phyloP scores from a whole-genome alignment of 2,329 filamentous ascomycete species.

The Fusarium neocosmosporiellum region DNA sequence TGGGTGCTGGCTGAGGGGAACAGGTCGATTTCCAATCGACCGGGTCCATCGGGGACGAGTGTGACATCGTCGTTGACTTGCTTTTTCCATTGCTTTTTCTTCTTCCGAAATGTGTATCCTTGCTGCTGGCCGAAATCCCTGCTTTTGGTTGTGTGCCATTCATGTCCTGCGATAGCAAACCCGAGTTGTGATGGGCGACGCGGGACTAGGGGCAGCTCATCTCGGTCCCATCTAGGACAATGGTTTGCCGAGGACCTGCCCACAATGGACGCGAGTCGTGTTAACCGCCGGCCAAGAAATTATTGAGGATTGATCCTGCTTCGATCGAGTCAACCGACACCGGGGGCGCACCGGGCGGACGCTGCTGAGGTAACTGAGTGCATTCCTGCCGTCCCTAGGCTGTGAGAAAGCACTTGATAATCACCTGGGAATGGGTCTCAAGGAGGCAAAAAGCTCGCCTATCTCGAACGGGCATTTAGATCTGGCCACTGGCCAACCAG shows the following conservation, averaged over 20 bases:
- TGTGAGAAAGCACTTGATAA: slow-evolving; percentile 1
- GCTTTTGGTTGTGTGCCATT: not conserved
- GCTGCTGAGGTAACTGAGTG: slow-evolving; percentile 3
- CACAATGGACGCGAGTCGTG: not conserved
- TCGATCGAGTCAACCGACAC: slow-evolving; percentile 11
- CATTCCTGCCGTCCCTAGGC: slow-evolving; percentile 7
- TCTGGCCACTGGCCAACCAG: slow-evolving; percentile 38
- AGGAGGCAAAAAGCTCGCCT: slow-evolving; percentile 23
- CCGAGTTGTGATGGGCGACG: not conserved
- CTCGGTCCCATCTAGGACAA: slow-evolving; percentile 1
- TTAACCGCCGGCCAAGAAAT: slow-evolving; percentile 5
- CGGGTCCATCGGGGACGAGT: not conserved
- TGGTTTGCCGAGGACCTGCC: not conserved
- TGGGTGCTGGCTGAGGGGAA: not conserved
- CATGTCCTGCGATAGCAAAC: not conserved
- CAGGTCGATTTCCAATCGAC: slow-evolving; percentile 8
- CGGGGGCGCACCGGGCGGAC: not conserved
- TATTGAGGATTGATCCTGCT: slow-evolving; percentile 5
- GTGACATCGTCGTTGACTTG: slow-evolving; percentile 3
- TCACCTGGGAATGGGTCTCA: not conserved
- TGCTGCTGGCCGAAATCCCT: slow-evolving; percentile 6
- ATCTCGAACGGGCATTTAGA: slow-evolving; percentile 38
- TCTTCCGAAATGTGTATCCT: not conserved
- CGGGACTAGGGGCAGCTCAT: not conserved
- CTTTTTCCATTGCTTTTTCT: slow-evolving; percentile 9